Evolutionary conservation across 2,329 filamentous ascomycete species (phyloP).

Genomic region (Aulographum hederae): DNA sequence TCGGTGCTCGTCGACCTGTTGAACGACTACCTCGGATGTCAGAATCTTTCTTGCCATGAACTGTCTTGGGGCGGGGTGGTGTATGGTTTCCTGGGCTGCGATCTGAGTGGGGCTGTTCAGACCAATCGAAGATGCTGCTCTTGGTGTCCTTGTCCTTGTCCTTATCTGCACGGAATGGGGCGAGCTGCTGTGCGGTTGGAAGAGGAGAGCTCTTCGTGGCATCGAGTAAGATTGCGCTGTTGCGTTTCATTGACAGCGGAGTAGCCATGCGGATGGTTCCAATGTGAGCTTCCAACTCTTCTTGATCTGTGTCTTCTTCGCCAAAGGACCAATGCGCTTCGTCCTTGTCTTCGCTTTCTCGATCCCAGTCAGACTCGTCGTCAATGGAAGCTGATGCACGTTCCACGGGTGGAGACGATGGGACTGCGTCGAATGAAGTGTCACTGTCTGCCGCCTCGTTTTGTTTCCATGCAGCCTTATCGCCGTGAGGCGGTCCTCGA

Average conservation of each 20-base stretch:
- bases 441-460: too few species aligned
- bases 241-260: constrained; percentile 15
- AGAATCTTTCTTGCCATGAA: constrained; percentile 56
- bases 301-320: constrained; percentile 15
- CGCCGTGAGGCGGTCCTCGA: too few species aligned
- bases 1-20: constrained; percentile 48
- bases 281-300: too few species aligned
- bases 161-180: constrained; percentile 8
- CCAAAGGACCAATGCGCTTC: constrained; percentile 19
- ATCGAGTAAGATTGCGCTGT: constrained; percentile 13
- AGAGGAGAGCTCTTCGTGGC: constrained; percentile 14
- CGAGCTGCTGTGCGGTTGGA: constrained; percentile 19
- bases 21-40: constrained; percentile 53
- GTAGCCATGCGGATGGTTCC: constrained; percentile 11
- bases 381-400: too few species aligned
- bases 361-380: too few species aligned
- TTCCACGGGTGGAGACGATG: too few species aligned
- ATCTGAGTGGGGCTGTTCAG: constrained; percentile 45
- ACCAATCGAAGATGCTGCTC: constrained; percentile 65
- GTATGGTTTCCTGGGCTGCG: constrained; percentile 40
- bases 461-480: too few species aligned
- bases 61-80: constrained; percentile 51
- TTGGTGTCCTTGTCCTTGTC: constrained; percentile 23
- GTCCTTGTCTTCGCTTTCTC: too few species aligned
- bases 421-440: too few species aligned